Percentiles rank a stretch among this genome's conserved stretches.
Conservation (phyloP, 768 basidiomycete species). For the Clitopilus hobsonii region DNA sequence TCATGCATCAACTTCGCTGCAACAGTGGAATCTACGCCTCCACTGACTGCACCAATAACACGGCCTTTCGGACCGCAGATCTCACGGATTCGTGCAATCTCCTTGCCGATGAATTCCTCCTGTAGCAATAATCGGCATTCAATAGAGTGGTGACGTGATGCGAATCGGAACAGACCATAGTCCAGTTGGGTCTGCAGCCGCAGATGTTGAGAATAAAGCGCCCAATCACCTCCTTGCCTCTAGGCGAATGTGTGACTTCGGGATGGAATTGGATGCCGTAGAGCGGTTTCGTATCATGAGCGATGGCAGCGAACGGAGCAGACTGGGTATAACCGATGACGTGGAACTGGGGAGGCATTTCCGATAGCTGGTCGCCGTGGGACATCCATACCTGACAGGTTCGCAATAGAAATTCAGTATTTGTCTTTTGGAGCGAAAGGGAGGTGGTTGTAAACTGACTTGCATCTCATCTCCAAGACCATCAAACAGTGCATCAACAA, state of each 20-base stretch:
- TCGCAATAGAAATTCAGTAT: constrained; percentile 1
- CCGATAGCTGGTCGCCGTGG: constrained; percentile 90
- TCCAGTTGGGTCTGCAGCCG: constrained; percentile 79
- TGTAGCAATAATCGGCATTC: constrained; percentile 25
- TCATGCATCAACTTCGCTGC: constrained; percentile 99
- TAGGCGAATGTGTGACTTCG: constrained; percentile 92
- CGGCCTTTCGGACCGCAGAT: constrained; percentile 93
- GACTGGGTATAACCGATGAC: constrained; percentile 82
- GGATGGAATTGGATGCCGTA: constrained; percentile 99
- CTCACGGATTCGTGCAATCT: constrained; percentile 87
- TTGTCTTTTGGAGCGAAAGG: neutral
- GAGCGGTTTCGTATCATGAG: constrained; percentile 82
- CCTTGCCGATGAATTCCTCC: constrained; percentile 98
- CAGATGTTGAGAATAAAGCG: constrained; percentile 85
- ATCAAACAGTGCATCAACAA: constrained; percentile 77
- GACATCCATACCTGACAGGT: constrained; percentile 95
- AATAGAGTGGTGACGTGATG: constrained; percentile 2
- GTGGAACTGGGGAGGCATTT: constrained; percentile 78
- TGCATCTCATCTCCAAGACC: constrained; percentile 87
- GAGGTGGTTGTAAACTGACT: constrained; percentile 35
- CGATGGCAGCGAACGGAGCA: constrained; percentile 91
- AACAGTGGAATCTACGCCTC: constrained; percentile 97
- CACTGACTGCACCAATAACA: constrained; percentile 96
- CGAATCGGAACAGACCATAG: constrained; percentile 60
- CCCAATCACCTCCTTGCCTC: constrained; percentile 85